Conservation (phyloP, 2,329 filamentous ascomycete species). For the Exophiala sideris region DNA sequence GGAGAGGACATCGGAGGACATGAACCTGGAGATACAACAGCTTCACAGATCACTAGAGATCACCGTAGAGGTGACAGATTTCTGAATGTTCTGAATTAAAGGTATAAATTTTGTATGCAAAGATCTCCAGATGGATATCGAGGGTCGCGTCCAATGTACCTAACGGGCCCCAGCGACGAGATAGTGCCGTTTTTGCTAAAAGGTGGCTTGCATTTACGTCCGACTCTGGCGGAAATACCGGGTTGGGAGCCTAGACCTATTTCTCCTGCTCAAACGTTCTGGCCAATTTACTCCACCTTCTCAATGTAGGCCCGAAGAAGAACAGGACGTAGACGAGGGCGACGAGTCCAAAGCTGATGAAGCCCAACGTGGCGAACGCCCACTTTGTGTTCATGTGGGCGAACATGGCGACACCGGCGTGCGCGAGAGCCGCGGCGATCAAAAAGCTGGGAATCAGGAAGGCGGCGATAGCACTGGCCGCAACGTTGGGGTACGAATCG, state of each 20-base stretch:
- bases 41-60: too few species aligned
- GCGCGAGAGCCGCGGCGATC: slow-evolving; percentile 40
- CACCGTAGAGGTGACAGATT: too few species aligned
- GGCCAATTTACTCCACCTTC: slow-evolving; percentile 36
- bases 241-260: too few species aligned
- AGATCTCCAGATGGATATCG: background rate
- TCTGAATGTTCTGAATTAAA: too few species aligned
- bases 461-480: slow-evolving; percentile 41
- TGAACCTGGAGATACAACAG: too few species aligned
- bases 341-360: slow-evolving; percentile 40
- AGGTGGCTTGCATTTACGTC: too few species aligned
- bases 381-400: slow-evolving; percentile 39
- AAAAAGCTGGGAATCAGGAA: slow-evolving; percentile 45
- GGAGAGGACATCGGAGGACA: too few species aligned
- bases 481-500: slow-evolving; percentile 43
- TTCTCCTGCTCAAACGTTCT: slow-evolving; percentile 8
- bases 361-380: slow-evolving; percentile 42
- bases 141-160: background rate
- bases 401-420: slow-evolving; percentile 41
- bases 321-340: slow-evolving; percentile 42
- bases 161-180: background rate
- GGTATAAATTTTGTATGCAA: background rate
- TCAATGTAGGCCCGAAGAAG: slow-evolving; percentile 38
- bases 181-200: too few species aligned
- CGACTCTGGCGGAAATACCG: too few species aligned